A percentile compares a stretch with the other conserved stretches of the same genome.
Conservation (phyloP, 1,284 basidiomycete species). For the Flammula alnicola region DNA sequence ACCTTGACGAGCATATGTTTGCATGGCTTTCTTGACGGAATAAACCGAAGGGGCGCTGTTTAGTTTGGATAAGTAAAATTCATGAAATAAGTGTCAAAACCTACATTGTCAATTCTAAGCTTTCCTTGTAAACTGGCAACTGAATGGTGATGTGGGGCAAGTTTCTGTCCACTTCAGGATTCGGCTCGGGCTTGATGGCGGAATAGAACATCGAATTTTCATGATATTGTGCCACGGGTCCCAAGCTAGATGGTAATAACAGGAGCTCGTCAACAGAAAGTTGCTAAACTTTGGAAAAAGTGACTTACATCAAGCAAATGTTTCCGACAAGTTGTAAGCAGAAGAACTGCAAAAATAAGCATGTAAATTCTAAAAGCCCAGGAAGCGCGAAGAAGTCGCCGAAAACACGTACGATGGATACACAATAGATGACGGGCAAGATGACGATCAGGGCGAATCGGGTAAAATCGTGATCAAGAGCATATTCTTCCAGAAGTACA, state of each 20-base stretch:
- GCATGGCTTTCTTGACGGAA: conserved; percentile 86
- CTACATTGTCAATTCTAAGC: conserved; percentile 65
- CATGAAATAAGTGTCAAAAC: too few relatives aligned
- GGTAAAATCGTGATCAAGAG: conserved; percentile 65
- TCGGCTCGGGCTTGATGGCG: conserved; percentile 63
- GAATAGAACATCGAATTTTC: conserved; percentile 80
- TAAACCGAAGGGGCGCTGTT: conserved; percentile 79
- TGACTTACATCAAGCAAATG: conserved; percentile 53
- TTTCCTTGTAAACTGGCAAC: conserved; percentile 86
- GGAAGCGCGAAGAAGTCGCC: not conserved
- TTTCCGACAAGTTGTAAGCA: conserved; percentile 71
- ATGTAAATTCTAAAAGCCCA: not conserved
- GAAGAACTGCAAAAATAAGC: conserved; percentile 56
- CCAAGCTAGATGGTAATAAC: conserved; percentile 46
- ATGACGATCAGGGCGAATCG: conserved; percentile 70
- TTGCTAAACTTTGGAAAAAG: conserved; percentile 1
- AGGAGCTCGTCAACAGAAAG: conserved; percentile 4
- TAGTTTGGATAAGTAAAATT: too few relatives aligned
- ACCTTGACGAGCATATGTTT: conserved; percentile 84
- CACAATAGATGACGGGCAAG: conserved; percentile 71
- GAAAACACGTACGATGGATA: conserved; percentile 63
- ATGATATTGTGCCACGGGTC: conserved; percentile 77
- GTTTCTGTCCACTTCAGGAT: conserved; percentile 65
- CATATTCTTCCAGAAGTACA: conserved; percentile 65
- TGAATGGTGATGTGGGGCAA: conserved; percentile 82